Evolutionary conservation across 2,329 filamentous ascomycete genomes (phyloP).

Genomic region (Metarhizium guizhouense): DNA sequence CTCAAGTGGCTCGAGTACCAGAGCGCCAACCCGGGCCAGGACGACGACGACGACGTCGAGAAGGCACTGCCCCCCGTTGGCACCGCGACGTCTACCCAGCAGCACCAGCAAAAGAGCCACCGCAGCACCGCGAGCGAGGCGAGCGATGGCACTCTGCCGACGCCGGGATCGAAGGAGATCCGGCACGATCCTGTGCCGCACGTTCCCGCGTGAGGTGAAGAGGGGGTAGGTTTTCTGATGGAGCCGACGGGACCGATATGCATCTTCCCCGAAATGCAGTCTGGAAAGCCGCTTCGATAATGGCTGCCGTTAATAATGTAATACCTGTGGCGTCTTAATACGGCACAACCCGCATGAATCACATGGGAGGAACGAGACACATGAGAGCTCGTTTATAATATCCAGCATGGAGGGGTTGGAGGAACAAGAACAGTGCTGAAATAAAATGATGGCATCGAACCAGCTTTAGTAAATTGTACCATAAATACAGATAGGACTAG

Average conservation of each 20-base stretch:
- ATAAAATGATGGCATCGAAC: not conserved
- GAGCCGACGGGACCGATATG: not conserved
- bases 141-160: conserved; percentile 1
- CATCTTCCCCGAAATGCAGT: not conserved
- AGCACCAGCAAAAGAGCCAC: not conserved
- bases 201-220: not conserved
- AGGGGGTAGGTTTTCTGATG: not conserved
- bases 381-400: not conserved
- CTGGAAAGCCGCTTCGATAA: not conserved
- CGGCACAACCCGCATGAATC: not conserved
- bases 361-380: not conserved
- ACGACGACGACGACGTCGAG: conserved; percentile 25
- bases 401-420: not conserved
- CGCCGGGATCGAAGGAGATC: not conserved
- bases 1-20: conserved; percentile 44
- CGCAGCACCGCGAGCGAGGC: not conserved
- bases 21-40: conserved; percentile 40
- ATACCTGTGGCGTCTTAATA: not conserved
- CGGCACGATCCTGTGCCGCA: not conserved
- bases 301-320: not conserved
- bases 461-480: too few relatives aligned
- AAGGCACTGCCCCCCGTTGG: not conserved
- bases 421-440: not conserved
- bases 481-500: too few relatives aligned
- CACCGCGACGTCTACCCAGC: not conserved